A percentile compares a stretch with the other conserved stretches of the same genome.
Evolutionary conservation across 352 stramenopile species (phyloP).

Genomic region (Phytophthora niederhauseri): DNA sequence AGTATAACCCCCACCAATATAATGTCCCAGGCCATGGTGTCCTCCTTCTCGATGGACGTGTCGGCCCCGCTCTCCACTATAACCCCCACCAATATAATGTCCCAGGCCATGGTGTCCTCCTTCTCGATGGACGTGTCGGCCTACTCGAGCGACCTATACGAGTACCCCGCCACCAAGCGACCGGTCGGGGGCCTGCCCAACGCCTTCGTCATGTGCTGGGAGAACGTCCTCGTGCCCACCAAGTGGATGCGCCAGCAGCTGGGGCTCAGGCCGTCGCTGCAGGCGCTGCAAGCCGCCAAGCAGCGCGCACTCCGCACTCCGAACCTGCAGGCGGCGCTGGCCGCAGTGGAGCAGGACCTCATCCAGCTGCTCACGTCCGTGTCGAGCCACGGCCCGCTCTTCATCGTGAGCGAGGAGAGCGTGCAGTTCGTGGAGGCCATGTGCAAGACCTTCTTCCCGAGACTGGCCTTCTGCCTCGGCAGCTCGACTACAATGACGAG

Average conservation of each 20-base stretch:
- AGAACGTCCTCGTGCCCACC: conserved; percentile 65
- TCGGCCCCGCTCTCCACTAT: conserved; percentile 28
- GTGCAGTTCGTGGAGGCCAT: conserved; percentile 64
- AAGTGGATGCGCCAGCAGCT: conserved; percentile 71
- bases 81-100: conserved; percentile 38
- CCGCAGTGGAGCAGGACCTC: conserved; percentile 61
- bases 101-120: conserved; percentile 58
- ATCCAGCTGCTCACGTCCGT: conserved; percentile 58
- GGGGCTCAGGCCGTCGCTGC: conserved; percentile 44
- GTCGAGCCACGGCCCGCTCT: conserved; percentile 56
- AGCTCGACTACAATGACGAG: conserved; percentile 55
- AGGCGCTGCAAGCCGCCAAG: conserved; percentile 54
- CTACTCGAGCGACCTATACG: conserved; percentile 64
- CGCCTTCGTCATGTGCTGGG: conserved; percentile 70
- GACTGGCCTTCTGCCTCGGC: conserved; percentile 62
- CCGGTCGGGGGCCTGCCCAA: conserved; percentile 41
- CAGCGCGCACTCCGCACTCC: conserved; percentile 50
- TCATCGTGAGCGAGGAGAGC: conserved; percentile 71
- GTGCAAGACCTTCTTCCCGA: conserved; percentile 68
- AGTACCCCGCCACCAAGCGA: conserved; percentile 47
- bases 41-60: conserved; percentile 70
- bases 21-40: conserved; percentile 59
- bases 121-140: conserved; percentile 67
- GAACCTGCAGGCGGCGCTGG: conserved; percentile 55
- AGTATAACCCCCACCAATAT: conserved; percentile 21